Base-by-base conservation (phyloP, 164 flowering plant species). In the Amborella trichopoda region DNA sequence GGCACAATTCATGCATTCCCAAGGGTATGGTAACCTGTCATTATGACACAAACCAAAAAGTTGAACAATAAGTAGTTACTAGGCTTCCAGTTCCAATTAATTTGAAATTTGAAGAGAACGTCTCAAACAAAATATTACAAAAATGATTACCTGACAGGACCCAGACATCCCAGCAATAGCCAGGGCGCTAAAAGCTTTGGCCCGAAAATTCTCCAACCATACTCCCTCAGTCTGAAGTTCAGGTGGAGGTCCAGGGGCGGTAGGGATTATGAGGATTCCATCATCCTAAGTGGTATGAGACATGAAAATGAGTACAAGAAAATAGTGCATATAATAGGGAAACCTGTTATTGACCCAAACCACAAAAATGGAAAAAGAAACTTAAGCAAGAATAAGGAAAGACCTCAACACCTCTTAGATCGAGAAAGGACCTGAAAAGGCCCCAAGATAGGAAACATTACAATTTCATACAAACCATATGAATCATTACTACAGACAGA, bases 221-320 rank as follows among this genome's bases (percentile, higher is more conserved):
- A 54, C 36, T 18, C 72, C 58, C 36, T 79, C 76, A 11, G 75
- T 77, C 30, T 66, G 74, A 25, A 83, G 71, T 63, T 79, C 76
- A 26, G 91, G 90, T 28, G 95, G 95, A 50, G 84, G 80, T 12
- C 87, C 91, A 23, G 98, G 91, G 60, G 81, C 83, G 5, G 91
- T 81, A 5, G 98, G 98, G 49, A 90, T 60, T 12, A 64, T 86
- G 9, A 90, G 80, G 46, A 90, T 54, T 34, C 84, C 81, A 58
- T 10, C 52, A 39, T 77, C 98, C 98, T 89, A n/a, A n/a, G n/a
- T n/a, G n/a, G n/a, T n/a, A n/a, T n/a, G n/a, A n/a, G n/a, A n/a
- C n/a, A n/a, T n/a, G 41, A 10, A 37, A 37, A 10, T 8, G 9
- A 5, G 41, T 32, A 37, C 8, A 16, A 41, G 22, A 41, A 41